Conservation (phyloP, 1,284 basidiomycete species). For the Cryptococcus wingfieldii region DNA sequence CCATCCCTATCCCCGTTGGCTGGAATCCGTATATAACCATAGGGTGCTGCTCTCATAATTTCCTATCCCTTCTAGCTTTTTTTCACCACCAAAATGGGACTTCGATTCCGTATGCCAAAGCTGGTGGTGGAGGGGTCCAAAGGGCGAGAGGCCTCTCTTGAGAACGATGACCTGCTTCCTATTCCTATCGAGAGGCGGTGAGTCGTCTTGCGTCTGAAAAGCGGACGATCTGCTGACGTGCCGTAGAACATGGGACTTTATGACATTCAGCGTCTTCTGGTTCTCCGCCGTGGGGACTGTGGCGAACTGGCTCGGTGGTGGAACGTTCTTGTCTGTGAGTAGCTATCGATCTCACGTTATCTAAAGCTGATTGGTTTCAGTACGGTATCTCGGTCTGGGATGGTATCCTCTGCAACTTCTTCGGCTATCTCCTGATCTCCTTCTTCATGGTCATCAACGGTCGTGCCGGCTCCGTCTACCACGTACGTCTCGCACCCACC, state of each 20-base stretch:
- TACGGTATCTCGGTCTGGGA: constrained; percentile 31
- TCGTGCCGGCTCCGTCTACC: constrained; percentile 33
- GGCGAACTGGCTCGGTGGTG: constrained; percentile 27
- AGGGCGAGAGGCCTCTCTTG: constrained; percentile 21
- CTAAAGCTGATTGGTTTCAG: constrained; percentile 2
- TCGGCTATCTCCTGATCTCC: constrained; percentile 30
- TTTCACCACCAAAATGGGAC: background rate
- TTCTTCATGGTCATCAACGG: constrained; percentile 39
- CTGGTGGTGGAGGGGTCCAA: constrained; percentile 23
- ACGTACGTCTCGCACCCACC: constrained; percentile 16
- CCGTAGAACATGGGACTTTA: constrained; percentile 29
- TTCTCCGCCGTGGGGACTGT: constrained; percentile 30
- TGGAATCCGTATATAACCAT: background rate
- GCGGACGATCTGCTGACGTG: background rate
- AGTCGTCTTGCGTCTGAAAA: background rate
- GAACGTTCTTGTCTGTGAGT: constrained; percentile 26
- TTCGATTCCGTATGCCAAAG: constrained; percentile 15
- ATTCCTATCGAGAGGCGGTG: constrained; percentile 21
- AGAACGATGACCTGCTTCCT: constrained; percentile 37
- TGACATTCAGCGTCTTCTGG: constrained; percentile 25
- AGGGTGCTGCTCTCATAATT: background rate
- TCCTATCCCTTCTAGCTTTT: too few species aligned
- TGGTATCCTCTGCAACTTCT: constrained; percentile 27
- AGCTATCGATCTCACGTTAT: background rate
- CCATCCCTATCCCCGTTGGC: background rate